These are phyloP conservation scores for Fonsecaea monophora DNA, from an alignment of 2,329 filamentous ascomycete genomes.

Conservation along the genomic window DNA sequence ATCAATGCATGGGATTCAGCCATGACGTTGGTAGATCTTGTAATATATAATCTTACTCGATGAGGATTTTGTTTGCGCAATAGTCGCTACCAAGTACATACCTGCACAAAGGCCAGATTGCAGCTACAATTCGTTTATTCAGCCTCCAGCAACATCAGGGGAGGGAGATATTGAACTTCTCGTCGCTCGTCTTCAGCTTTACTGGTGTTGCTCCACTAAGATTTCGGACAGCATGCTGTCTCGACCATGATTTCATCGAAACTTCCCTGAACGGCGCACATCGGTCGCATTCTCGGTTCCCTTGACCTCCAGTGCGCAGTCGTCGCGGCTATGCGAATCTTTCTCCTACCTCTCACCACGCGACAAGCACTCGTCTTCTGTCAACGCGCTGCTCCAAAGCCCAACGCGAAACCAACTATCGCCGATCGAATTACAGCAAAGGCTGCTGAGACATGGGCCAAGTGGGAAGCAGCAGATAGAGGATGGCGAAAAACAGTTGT, in stretches of 20 bases:
- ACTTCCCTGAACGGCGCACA: conserved; percentile 18
- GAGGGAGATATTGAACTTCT: neutral
- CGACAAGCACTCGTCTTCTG: conserved; percentile 91
- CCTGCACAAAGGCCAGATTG: conserved; percentile 5
- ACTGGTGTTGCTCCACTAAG: neutral
- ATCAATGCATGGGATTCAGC: conserved; percentile 16
- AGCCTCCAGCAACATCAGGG: neutral
- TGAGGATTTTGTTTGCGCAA: neutral
- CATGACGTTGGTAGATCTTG: conserved; percentile 17
- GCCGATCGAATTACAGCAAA: conserved; percentile 74
- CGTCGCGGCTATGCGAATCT: conserved; percentile 78
- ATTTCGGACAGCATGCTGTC: neutral
- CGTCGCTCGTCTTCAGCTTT: neutral
- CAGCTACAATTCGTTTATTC: neutral
- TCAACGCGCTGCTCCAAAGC: conserved; percentile 70
- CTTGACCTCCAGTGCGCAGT: conserved; percentile 2
- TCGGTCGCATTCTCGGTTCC: conserved; percentile 13
- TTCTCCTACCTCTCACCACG: conserved; percentile 90
- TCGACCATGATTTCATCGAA: conserved; percentile 36
- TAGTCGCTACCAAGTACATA: neutral
- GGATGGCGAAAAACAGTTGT: conserved; percentile 91
- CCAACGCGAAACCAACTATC: conserved; percentile 62
- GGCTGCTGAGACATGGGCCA: conserved; percentile 78
- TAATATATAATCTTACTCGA: neutral
- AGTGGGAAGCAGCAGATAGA: conserved; percentile 82